Evolutionary conservation across 78 protist genomes (phyloP), one percentile per base, ranked within the genome.

Genomic region (Planoprotostelium fungivorum): DNA sequence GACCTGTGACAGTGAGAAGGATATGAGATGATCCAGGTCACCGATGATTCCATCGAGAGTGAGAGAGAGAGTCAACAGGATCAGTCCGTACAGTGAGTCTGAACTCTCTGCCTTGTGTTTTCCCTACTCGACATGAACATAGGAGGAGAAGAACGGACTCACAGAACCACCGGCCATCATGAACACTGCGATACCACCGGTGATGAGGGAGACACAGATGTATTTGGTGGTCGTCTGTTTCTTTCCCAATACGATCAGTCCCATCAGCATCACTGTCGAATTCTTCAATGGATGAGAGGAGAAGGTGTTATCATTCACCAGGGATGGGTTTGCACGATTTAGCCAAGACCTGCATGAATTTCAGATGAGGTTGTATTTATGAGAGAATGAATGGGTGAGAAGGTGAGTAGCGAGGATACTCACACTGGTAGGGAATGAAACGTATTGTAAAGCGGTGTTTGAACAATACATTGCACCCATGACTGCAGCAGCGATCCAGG

Each of bases 261-360:
- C 90, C 51, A 83, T 87, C 35, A 91, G 0, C 51, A 94, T 38
- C 29, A 91, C 94, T 34, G 96, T 88, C 29, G 91, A 35, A 83
- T 51, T 34, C 84, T 94, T 91, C 87, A 92, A 94, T 51, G 93
- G 34, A 87, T 94, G 89, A 10, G 94, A 31, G 51, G 90, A 38
- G 35, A 91, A 94, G 34, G 86, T 92, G 38, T 94, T 91, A 31
- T 94, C 93, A 63, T 93, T 91, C 10, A 37, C 73, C 83, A 89
- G 35, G 63, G 0, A 87, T 29, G 28, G 9, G 39, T 87, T 85
- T 36, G 94, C 91, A 1, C 0, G 34, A 34, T 87, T 94, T 23
- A 63, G 85, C 84, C 83, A 85, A 90, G 29, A 36, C 91, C 35
- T 63, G 25, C n/a, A 16, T 23, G n/a, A 29, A n/a, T n/a, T n/a